Base-by-base conservation (phyloP, 352 stramenopile species). In the Pythium dissimile region DNA sequence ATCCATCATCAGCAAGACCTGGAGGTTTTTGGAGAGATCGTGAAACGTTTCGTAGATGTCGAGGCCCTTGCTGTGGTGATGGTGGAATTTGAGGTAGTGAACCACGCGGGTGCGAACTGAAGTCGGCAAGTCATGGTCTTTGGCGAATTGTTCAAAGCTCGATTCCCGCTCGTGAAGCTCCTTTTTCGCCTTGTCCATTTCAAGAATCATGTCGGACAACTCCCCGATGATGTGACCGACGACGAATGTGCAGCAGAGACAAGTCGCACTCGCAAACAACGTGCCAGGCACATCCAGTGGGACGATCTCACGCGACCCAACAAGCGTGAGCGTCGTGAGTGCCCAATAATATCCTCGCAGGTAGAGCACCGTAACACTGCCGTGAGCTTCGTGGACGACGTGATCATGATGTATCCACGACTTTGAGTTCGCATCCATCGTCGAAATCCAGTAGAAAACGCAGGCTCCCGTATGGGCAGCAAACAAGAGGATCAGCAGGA, bases 301-400 rank as follows among this genome's bases (percentile, higher is more conserved):
- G 1, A 87, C 77, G 54, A 92, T 85, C 16, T 92, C 82, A 12
- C 69, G 64, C 0, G 81, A 90, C 4, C 81, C 82, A 2, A 90
- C 80, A 4, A 89, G 66, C 0, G 82, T 89, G 10, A 92, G 47
- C 52, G 80, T 90, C 5, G 78, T 89, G 18, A 92, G 53, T 1
- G 82, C 77, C 82, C 82, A 92, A 55, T 92, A 92, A 49, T 86
- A 88, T 5, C 75, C 67, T 8, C 82, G 80, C 10, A 92, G 66
- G 41, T 92, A 92, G 20, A 88, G 35, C 9, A 87, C 71, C 4
- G 55, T 53, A 0, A 68, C 46, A 5, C 65, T 85, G 38, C 66
- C 68, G 27, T 87, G 74, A 41, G 88, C 76, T 48, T 88, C 67
- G 11, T 83, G 62, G 10, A 92, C 78, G 35, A 92, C 74, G n/a